Conservation (phyloP, 306 rosid genomes). For the Cucurbita ficifolia region DNA sequence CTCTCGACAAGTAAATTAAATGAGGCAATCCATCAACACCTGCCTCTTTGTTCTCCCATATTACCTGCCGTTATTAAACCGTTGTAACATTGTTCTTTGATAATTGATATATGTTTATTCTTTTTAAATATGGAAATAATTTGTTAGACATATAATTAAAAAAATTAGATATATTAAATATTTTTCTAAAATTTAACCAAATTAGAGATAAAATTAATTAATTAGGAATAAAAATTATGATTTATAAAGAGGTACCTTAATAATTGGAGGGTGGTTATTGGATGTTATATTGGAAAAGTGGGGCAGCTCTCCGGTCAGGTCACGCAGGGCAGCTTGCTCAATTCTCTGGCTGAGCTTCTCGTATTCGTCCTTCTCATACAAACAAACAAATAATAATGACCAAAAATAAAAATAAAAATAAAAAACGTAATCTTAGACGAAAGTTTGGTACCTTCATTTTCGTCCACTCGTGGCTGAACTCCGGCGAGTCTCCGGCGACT, state of each 20-base stretch:
- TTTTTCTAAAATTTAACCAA: too few species aligned
- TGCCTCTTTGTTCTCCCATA: slow-evolving; percentile 36
- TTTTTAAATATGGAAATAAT: too few species aligned
- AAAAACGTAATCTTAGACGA: too few species aligned
- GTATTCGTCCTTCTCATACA: slow-evolving; percentile 23
- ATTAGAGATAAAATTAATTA: too few species aligned
- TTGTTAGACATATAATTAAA: too few species aligned
- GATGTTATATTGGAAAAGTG: slow-evolving; percentile 19
- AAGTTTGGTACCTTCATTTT: neutral
- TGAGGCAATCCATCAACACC: slow-evolving; percentile 28
- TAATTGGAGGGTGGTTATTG: slow-evolving; percentile 34
- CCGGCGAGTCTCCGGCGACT: neutral
- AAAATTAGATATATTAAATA: too few species aligned
- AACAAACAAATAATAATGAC: neutral
- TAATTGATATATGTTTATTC: too few species aligned
- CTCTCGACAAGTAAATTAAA: slow-evolving; percentile 47
- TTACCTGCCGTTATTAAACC: slow-evolving; percentile 21
- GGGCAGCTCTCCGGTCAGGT: slow-evolving; percentile 14
- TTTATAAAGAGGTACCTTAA: slow-evolving; percentile 6
- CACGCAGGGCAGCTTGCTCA: slow-evolving; percentile 6
- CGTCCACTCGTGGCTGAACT: slow-evolving; percentile 26
- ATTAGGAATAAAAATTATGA: too few species aligned
- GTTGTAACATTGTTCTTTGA: too few species aligned
- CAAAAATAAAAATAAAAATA: neutral
- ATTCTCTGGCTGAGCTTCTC: slow-evolving; percentile 22